Evolutionary conservation across 1,284 basidiomycete genomes (phyloP).

Genomic region (Sporisorium reilianum): DNA sequence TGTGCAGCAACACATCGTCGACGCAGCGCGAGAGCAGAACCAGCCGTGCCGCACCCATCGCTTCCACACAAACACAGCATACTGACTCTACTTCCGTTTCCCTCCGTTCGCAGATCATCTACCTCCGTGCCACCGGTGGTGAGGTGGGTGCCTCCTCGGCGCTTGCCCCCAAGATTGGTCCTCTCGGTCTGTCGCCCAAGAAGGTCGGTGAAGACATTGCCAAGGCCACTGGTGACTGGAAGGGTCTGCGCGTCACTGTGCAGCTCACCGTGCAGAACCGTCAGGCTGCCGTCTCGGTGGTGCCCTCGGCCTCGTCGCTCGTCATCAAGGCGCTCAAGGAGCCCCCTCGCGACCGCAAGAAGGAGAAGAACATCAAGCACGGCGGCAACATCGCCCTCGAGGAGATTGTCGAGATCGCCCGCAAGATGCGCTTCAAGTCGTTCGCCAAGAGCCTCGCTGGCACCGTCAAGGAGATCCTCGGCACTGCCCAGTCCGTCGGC

Average conservation of each 20-base stretch:
- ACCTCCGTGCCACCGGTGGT: slow-evolving; percentile 98
- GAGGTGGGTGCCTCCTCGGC: slow-evolving; percentile 99
- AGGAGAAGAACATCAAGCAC: slow-evolving; percentile 99
- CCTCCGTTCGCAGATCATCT: slow-evolving; percentile 82
- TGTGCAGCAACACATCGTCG: slow-evolving; percentile 18
- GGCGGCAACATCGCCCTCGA: slow-evolving; percentile 93
- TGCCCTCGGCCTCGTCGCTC: slow-evolving; percentile 96
- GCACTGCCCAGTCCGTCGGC: slow-evolving; percentile 82
- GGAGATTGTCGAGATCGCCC: slow-evolving; percentile 93
- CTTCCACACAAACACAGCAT: slow-evolving; percentile 1
- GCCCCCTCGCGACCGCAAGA: slow-evolving; percentile 98
- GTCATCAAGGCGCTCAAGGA: slow-evolving; percentile 99
- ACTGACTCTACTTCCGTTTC: slow-evolving; percentile 16
- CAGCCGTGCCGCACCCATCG: background rate
- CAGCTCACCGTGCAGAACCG: slow-evolving; percentile 99
- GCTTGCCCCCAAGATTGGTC: slow-evolving; percentile 99
- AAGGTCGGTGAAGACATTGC: slow-evolving; percentile 99
- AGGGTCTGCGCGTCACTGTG: slow-evolving; percentile 98
- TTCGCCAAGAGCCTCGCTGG: slow-evolving; percentile 90
- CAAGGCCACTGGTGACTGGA: slow-evolving; percentile 98
- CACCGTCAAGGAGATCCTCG: slow-evolving; percentile 80
- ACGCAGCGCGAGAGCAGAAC: slow-evolving; percentile 1
- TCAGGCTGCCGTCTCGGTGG: slow-evolving; percentile 96
- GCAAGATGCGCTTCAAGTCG: slow-evolving; percentile 96
- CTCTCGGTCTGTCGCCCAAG: slow-evolving; percentile 99